These are phyloP conservation scores for Aulographum hederae DNA, from an alignment of 2,329 filamentous ascomycete species.

Conservation along the genomic window DNA sequence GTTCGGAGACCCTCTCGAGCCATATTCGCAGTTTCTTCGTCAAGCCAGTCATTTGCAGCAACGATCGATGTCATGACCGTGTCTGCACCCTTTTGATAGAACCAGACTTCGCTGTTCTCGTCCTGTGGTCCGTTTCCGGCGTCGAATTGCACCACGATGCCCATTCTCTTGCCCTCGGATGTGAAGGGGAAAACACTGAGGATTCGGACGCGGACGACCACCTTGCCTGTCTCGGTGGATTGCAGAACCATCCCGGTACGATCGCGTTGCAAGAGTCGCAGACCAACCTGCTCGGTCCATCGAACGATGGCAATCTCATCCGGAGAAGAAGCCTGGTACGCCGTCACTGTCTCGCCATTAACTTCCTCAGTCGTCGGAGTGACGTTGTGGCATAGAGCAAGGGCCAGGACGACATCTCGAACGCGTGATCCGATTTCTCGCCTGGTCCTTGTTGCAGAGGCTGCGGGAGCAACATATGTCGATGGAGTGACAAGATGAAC, in stretches of 20 bases:
- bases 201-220: conserved; percentile 71
- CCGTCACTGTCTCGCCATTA: conserved; percentile 56
- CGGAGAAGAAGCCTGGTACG: conserved; percentile 90
- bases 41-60: conserved; percentile 91
- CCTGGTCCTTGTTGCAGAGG: conserved; percentile 60
- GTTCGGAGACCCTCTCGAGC: conserved; percentile 88
- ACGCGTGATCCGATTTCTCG: conserved; percentile 89
- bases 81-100: conserved; percentile 96
- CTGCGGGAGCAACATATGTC: conserved; percentile 39
- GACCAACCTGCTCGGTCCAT: conserved; percentile 84
- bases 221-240: conserved; percentile 52
- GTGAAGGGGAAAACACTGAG: conserved; percentile 95
- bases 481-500: conserved; percentile 55
- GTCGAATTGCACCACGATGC: conserved; percentile 79
- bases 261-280: conserved; percentile 71
- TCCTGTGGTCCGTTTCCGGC: conserved; percentile 23
- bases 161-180: conserved; percentile 95
- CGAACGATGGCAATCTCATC: conserved; percentile 96
- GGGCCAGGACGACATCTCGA: conserved; percentile 75
- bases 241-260: conserved; percentile 71
- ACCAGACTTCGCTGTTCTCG: conserved; percentile 54
- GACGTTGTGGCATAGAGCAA: conserved; percentile 92
- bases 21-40: conserved; percentile 99
- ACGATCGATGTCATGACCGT: conserved; percentile 97
- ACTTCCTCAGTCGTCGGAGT: conserved; percentile 70